Percentiles rank a stretch among this genome's conserved stretches.
Conservation (phyloP, 352 stramenopile genomes). For the Lagenidium sp. region DNA sequence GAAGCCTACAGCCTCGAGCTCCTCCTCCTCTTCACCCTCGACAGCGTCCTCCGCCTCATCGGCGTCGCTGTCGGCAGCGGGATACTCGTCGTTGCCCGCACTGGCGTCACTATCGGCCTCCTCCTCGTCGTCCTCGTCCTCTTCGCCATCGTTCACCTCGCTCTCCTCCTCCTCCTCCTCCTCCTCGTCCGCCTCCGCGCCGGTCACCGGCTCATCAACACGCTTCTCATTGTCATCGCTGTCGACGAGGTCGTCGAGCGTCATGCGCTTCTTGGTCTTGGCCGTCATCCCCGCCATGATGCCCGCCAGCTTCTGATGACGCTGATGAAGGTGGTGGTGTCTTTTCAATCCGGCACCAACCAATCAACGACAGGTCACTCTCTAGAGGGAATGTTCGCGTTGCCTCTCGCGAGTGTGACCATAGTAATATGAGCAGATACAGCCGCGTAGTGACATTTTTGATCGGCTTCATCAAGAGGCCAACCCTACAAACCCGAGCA, state of each 20-base stretch:
- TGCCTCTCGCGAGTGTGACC: too few species aligned
- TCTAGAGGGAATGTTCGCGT: too few species aligned
- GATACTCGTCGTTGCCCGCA: constrained; percentile 6
- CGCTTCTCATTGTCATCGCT: constrained; percentile 6
- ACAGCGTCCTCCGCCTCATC: constrained; percentile 18
- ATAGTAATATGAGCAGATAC: not conserved
- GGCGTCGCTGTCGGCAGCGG: constrained; percentile 4
- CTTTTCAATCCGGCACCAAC: constrained; percentile 15
- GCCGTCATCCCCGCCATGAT: constrained; percentile 10
- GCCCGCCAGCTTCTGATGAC: too few species aligned
- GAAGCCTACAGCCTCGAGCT: constrained; percentile 67
- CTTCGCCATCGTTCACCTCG: constrained; percentile 9
- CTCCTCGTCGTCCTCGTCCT: constrained; percentile 6
- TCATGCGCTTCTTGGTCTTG: constrained; percentile 1
- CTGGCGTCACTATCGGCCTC: constrained; percentile 4
- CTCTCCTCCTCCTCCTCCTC: constrained; percentile 11
- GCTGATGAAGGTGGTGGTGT: constrained; percentile 6
- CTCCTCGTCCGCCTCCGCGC: constrained; percentile 16
- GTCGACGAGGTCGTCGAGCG: constrained; percentile 1
- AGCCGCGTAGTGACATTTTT: constrained; percentile 4
- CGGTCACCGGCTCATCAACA: constrained; percentile 7
- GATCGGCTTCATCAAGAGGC: not conserved
- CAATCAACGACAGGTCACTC: too few species aligned
- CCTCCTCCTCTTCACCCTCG: constrained; percentile 19
- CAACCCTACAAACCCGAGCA: constrained; percentile 1